Conservation (phyloP, 1,139 yeast species). For the Yarrowia galli region DNA sequence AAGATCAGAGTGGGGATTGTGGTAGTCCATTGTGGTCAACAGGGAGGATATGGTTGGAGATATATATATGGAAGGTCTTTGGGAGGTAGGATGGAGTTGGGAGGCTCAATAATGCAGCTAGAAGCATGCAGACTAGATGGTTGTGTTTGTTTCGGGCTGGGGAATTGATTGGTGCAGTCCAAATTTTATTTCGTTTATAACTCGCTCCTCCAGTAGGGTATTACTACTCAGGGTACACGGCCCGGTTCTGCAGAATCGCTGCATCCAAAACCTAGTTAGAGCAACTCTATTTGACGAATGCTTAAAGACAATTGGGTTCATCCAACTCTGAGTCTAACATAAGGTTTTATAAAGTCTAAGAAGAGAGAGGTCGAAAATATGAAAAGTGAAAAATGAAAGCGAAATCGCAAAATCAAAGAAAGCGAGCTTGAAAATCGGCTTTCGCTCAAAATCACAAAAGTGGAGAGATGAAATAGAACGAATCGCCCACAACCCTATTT, state of each 20-base stretch:
- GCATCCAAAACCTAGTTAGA: slow-evolving; percentile 21
- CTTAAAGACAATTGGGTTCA: background rate
- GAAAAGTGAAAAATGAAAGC: background rate
- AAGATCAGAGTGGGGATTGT: slow-evolving; percentile 30
- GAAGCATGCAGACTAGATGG: background rate
- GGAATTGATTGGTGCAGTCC: background rate
- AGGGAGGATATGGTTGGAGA: slow-evolving; percentile 29
- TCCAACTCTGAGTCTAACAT: background rate
- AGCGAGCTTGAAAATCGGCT: background rate
- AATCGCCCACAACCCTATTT: slow-evolving; percentile 4
- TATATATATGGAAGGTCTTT: slow-evolving; percentile 8
- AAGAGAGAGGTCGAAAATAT: background rate
- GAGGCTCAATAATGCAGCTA: background rate
- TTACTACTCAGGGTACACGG: slow-evolving; percentile 26
- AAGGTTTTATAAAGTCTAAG: slow-evolving; percentile 13
- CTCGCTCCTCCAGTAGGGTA: background rate
- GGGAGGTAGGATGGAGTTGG: background rate
- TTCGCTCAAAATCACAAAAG: slow-evolving; percentile 11
- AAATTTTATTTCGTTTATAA: background rate
- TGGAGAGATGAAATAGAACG: slow-evolving; percentile 21
- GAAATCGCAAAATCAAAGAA: background rate
- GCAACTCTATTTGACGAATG: slow-evolving; percentile 15
- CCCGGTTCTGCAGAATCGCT: slow-evolving; percentile 37
- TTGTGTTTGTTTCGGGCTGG: background rate
- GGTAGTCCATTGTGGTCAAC: slow-evolving; percentile 28